Evolutionary conservation across 2,329 filamentous ascomycete species (phyloP), one percentile per base, ranked within the genome.

Genomic region (Fusarium sp.): DNA sequence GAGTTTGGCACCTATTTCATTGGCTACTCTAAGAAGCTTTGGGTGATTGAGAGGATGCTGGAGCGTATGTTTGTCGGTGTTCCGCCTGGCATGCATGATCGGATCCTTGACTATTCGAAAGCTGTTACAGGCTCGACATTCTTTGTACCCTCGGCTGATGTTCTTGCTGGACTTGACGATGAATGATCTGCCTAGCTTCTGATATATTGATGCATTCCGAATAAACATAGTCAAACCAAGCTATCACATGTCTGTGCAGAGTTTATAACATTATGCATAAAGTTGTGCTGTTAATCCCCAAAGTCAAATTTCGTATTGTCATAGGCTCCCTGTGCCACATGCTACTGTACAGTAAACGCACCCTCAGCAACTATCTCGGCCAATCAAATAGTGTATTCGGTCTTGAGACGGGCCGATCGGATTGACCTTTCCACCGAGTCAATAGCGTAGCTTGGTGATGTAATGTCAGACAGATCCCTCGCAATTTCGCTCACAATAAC

Each of bases 1-100:
- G 82, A 88, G 73, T 89, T 85, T 64, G 87, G 87, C 3, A 89
- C 87, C 0, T 89, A 89, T 75, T 89, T 89, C 58, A 88, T 89
- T 54, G 87, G 85, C 1, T 88, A 88, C 73, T 84, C 86, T 3
- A 79, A 80, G 27, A 79, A 81, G 14, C 73, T 89, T 13, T 89
- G 86, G 86, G 87, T 89, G 0, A 83, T 86, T 55, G 88, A 89
- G 78, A 83, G 82, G 75, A 90, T 89, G 87, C 71, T 89, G 71
- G 79, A 87, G 69, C 80, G 85, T 5, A 89, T 89, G 87, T 89
- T 89, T 74, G 66, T 88, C 13, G 87, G 87, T 0, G 73, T 84
- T 55, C 87, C 87, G 4, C 81, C 83, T 1, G 87, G 87, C 0
- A 67, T 85, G 65, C 86, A 90, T 77, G 88, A 90, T 78, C 82